phyloP scores from a whole-genome alignment of 2,329 filamentous ascomycete species.

The Neopestalotiopsis clavispora region DNA sequence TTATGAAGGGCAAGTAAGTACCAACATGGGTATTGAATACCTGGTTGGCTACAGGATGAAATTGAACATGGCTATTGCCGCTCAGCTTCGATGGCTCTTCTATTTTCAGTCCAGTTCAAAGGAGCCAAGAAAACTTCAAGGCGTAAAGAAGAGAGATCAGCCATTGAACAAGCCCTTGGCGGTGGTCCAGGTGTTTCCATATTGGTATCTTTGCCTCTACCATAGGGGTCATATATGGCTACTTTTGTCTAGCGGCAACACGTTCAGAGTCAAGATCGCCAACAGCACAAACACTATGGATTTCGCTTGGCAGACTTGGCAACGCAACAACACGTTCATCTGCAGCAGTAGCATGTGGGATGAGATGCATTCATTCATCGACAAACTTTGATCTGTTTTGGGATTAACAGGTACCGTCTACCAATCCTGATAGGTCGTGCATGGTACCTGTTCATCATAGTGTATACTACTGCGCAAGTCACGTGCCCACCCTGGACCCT shows the following conservation, averaged over 20 bases:
- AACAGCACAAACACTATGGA: constrained; percentile 15
- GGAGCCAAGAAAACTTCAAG: neutral
- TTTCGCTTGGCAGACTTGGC: constrained; percentile 24
- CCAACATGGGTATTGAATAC: neutral
- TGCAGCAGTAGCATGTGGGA: neutral
- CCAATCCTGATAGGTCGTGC: constrained; percentile 20
- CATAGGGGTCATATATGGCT: constrained; percentile 24
- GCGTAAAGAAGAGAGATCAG: neutral
- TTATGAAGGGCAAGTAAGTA: neutral
- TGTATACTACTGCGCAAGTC: constrained; percentile 17
- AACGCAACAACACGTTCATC: constrained; percentile 16
- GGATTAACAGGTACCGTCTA: constrained; percentile 12
- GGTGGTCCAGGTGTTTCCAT: constrained; percentile 21
- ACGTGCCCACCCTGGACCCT: constrained; percentile 27
- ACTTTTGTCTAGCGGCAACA: constrained; percentile 23
- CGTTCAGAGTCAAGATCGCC: constrained; percentile 20
- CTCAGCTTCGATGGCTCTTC: neutral
- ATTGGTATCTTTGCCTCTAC: constrained; percentile 28
- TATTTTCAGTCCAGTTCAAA: no score
- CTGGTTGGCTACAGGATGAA: neutral
- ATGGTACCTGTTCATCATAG: constrained; percentile 9
- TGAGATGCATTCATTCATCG: neutral
- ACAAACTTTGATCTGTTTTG: constrained; percentile 22
- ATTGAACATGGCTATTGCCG: neutral
- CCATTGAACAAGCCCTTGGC: constrained; percentile 11